Conservation (phyloP, 2,329 filamentous ascomycete genomes). For the Pseudocercospora crystallina region DNA sequence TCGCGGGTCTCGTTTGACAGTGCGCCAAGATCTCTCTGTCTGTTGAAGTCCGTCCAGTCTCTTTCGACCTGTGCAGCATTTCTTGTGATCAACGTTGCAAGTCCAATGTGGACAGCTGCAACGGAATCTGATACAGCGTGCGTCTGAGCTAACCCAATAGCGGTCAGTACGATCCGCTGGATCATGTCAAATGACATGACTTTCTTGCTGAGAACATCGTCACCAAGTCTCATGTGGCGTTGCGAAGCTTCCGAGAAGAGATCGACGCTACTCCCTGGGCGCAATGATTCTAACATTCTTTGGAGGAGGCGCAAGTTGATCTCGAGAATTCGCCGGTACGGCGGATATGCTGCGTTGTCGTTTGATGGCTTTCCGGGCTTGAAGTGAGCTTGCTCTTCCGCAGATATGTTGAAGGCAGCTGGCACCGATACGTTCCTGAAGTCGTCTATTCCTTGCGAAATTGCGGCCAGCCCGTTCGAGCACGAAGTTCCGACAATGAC, state of each 20-base stretch:
- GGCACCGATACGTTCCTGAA: slow-evolving; percentile 57
- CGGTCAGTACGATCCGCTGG: slow-evolving; percentile 58
- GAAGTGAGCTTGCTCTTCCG: slow-evolving; percentile 16
- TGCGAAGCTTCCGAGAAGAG: slow-evolving; percentile 21
- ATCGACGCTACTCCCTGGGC: slow-evolving; percentile 32
- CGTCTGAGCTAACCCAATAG: slow-evolving; percentile 51
- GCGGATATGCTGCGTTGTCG: slow-evolving; percentile 13
- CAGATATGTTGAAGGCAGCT: slow-evolving; percentile 41
- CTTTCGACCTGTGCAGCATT: slow-evolving; percentile 23
- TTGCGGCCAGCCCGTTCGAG: slow-evolving; percentile 40
- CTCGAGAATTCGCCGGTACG: slow-evolving; percentile 36
- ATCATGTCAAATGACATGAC: slow-evolving; percentile 59
- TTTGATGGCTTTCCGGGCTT: slow-evolving; percentile 6
- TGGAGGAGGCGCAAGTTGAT: slow-evolving; percentile 67
- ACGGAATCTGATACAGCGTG: slow-evolving; percentile 31
- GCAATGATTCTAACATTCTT: slow-evolving; percentile 57
- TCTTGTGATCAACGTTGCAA: slow-evolving; percentile 27
- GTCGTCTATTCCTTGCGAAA: slow-evolving; percentile 37
- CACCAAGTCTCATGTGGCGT: slow-evolving; percentile 24
- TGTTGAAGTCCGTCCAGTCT: slow-evolving; percentile 13
- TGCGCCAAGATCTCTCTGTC: slow-evolving; percentile 2
- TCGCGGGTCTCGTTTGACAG: slow-evolving; percentile 1
- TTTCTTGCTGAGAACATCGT: slow-evolving; percentile 48
- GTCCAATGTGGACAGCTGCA: slow-evolving; percentile 38
- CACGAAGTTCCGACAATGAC: slow-evolving; percentile 76